phyloP scores from a whole-genome alignment of 306 rosid genomes.

The Cucumis melo region DNA sequence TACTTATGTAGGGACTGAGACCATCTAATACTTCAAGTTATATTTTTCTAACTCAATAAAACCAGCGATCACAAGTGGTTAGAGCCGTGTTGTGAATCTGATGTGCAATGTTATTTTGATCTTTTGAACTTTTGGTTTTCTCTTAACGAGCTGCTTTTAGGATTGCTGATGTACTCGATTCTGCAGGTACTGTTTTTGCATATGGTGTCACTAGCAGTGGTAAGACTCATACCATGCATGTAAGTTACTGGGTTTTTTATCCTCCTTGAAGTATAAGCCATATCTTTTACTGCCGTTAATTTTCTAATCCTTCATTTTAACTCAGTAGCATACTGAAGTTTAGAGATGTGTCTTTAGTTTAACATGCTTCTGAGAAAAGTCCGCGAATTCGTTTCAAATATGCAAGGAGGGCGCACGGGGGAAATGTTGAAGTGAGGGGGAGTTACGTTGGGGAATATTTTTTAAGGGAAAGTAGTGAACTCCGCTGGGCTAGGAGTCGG shows the following conservation, averaged over 20 bases:
- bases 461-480: neutral
- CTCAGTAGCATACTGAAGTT: neutral
- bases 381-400: neutral
- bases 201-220: constrained; percentile 93
- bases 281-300: neutral
- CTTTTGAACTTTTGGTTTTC: neutral
- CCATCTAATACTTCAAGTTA: neutral
- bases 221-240: constrained; percentile 92
- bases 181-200: constrained; percentile 82
- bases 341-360: neutral
- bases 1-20: neutral
- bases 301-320: neutral
- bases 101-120: neutral
- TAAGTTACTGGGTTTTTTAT: constrained; percentile 23
- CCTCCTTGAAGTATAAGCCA: neutral
- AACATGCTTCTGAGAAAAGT: neutral
- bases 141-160: neutral
- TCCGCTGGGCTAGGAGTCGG: neutral
- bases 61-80: neutral
- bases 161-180: constrained; percentile 10
- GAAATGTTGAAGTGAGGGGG: neutral
- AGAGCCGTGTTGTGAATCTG: neutral
- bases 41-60: neutral
- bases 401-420: neutral
- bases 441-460: neutral